Evolutionary conservation across 306 rosid species (phyloP), one percentile per base, ranked within the genome.

Genomic region (Leucaena leucocephala): DNA sequence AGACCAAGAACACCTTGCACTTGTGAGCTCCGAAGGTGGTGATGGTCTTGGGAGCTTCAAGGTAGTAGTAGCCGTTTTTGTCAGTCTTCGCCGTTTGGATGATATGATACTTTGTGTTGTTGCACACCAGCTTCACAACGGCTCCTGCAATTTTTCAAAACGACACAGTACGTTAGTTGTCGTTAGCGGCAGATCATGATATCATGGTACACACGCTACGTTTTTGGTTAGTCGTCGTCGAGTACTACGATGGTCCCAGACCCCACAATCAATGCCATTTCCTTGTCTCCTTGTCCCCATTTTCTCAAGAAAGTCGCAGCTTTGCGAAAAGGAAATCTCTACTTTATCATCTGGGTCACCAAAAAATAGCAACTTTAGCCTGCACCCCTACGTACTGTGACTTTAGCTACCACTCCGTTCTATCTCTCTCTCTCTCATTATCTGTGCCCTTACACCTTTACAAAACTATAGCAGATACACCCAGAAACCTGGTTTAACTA

Each of bases 41-140:
- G 16, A 93, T 75, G 43, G 70, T 67, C 89, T 91, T 89, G 7
- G 95, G 84, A 0, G 93, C 94, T 19, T 78, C 74, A n/a, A 91
- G 27, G 89, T 78, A 93, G 87, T 91, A 94, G 46, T 92, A 89
- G 5, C 98, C 98, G 36, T 94, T 88, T 57, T 92, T 88, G 86
- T 94, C 98, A 0, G 90, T 85, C 48, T 55, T 82, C 0, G 55
- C 86, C 3, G 79, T 87, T 15, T 66, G 63, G 0, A 66, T 79
- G 54, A 81, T 2, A 0, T 81, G 85, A 82, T 86, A 84, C 83
- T 44, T 88, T 0, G 91, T 90, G 89, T 89, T 92, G 83, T 86
- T 89, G 85, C 98, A 92, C 44, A 82, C 82, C 6, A 94, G 83
- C 87, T 83, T 87, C 82, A 92, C 91, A 22, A 68, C 83, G 4